A percentile compares a stretch with the other conserved stretches of the same genome.
Conservation (phyloP, 2,329 filamentous ascomycete genomes). For the Aspergillus nomiae region DNA sequence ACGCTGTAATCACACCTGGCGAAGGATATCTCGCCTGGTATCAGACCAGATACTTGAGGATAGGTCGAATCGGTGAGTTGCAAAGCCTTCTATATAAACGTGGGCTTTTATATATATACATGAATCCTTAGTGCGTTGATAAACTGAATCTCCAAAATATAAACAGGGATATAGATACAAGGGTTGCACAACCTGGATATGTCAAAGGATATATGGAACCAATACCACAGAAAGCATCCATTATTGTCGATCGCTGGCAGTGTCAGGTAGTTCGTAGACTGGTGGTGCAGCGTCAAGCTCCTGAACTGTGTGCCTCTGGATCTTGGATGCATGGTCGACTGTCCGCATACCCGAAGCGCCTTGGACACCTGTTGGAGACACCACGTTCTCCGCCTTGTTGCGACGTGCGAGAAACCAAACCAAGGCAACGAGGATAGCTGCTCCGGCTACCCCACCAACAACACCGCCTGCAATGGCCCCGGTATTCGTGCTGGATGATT, state of each 20-base stretch:
- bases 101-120: no score
- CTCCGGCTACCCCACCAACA: not conserved
- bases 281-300: not conserved
- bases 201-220: no score
- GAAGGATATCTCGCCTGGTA: no score
- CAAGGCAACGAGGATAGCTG: not conserved
- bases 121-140: no score
- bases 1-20: no score
- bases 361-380: not conserved
- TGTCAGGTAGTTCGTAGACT: not conserved
- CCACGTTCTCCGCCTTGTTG: not conserved
- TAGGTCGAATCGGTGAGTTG: no score
- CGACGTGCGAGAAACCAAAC: not conserved
- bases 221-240: no score
- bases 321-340: not conserved
- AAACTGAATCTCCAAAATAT: no score
- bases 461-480: not conserved
- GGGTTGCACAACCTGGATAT: no score
- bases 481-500: not conserved
- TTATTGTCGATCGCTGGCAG: not conserved
- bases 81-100: no score
- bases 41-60: no score
- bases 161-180: no score
- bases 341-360: not conserved
- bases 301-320: not conserved